Percentiles rank a stretch among this genome's conserved stretches.
Evolutionary conservation across 1,284 basidiomycete genomes (phyloP).

Genomic region (Sutorius eximius): DNA sequence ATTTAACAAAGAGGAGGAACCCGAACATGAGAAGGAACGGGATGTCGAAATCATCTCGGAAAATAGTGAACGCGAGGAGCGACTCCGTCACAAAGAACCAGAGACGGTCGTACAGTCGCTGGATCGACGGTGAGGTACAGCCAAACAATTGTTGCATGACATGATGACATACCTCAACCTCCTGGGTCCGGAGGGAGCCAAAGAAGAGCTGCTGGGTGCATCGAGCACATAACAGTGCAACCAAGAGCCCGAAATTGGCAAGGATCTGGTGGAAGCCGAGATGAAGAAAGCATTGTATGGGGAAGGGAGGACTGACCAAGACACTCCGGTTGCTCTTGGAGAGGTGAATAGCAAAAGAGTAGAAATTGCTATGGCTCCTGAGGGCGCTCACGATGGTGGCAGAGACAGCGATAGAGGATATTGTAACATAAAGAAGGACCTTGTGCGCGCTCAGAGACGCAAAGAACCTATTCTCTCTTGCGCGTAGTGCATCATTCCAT

Average conservation of each 20-base stretch:
- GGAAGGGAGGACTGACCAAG: slow-evolving; percentile 56
- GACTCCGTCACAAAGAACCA: slow-evolving; percentile 99
- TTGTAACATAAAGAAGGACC: slow-evolving; percentile 64
- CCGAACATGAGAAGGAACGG: slow-evolving; percentile 92
- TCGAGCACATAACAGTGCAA: slow-evolving; percentile 76
- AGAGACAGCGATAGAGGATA: slow-evolving; percentile 71
- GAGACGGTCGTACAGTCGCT: slow-evolving; percentile 92
- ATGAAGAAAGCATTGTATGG: neutral
- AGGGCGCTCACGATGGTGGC: slow-evolving; percentile 79
- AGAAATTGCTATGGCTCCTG: slow-evolving; percentile 88
- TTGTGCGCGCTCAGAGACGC: slow-evolving; percentile 59
- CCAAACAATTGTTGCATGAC: slow-evolving; percentile 1
- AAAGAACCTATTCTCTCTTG: slow-evolving; percentile 43
- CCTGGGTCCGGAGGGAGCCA: slow-evolving; percentile 82
- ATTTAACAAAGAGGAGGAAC: slow-evolving; percentile 90
- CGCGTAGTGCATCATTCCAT: slow-evolving; percentile 38
- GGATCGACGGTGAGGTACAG: slow-evolving; percentile 6
- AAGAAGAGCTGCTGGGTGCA: slow-evolving; percentile 89
- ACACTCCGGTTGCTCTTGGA: slow-evolving; percentile 89
- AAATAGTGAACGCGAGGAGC: slow-evolving; percentile 93
- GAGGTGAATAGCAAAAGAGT: slow-evolving; percentile 89
- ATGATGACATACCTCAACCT: slow-evolving; percentile 76
- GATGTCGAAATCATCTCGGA: slow-evolving; percentile 92
- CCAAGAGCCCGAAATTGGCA: slow-evolving; percentile 88
- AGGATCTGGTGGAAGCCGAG: slow-evolving; percentile 63